These are phyloP conservation scores for Starmerella cellae DNA, from an alignment of 805 yeast genomes.

Conservation along the genomic window DNA sequence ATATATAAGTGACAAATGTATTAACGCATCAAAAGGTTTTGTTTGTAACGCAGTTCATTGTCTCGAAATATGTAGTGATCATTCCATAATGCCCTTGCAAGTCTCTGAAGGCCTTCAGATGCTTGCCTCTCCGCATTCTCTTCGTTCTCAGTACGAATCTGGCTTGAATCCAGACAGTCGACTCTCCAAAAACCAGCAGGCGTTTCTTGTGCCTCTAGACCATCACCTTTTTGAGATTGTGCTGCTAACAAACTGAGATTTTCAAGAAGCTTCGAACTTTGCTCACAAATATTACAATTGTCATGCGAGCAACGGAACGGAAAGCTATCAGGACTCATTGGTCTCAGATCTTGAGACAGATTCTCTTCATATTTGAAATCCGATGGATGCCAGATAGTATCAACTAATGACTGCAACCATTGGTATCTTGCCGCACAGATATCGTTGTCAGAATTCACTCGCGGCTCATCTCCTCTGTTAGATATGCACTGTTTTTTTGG, in stretches of 20 bases:
- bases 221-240: neutral
- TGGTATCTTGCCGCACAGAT: neutral
- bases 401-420: neutral
- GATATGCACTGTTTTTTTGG: no score
- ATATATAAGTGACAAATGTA: neutral
- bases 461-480: no score
- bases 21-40: no score
- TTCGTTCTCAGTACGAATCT: neutral
- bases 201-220: conserved; percentile 9
- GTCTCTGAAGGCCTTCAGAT: conserved; percentile 8
- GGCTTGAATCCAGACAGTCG: conserved; percentile 12
- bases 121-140: neutral
- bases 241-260: neutral
- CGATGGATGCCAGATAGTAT: neutral
- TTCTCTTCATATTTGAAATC: conserved; percentile 1
- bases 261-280: neutral
- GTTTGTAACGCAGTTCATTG: no score
- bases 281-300: neutral
- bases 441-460: neutral
- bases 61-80: conserved; percentile 12
- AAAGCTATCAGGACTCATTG: neutral
- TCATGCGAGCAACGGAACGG: neutral
- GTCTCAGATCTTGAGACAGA: neutral
- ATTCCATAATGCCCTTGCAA: conserved; percentile 7
- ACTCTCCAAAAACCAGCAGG: conserved; percentile 17